Base-by-base conservation (phyloP, 257 asterid species). In the Solanum dulcamara region DNA sequence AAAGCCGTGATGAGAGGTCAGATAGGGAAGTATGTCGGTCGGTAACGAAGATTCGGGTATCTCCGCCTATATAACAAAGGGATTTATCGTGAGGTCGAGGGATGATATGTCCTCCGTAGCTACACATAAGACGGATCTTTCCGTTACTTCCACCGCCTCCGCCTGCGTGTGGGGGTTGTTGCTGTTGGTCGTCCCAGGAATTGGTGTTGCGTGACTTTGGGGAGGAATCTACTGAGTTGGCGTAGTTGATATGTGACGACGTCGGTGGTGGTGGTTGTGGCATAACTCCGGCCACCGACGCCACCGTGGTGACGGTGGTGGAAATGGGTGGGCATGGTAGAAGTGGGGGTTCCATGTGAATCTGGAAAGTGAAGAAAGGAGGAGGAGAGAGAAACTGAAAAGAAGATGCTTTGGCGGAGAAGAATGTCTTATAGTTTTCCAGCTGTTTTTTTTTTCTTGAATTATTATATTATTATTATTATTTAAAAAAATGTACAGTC, bases 61-160 rank as follows among this genome's bases (percentile, higher is more conserved):
- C 97, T 3, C 99, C 98, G 66, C 98, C 99, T 87, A 94, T 87
- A 91, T 96, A 96, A 86, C 94, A 95, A 7, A 95, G 94, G 6
- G 93, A 86, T 89, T 95, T 96, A 68, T 96, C 97, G 89, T 94
- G 98, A 10, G 99, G 99, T 22, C 99, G 97, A 62, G 99, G 99
- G 83, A 96, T 89, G 85, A 96, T 96, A 89, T 95, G 98, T 5
- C 99, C 99, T 50, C 96, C 97, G 70, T 93, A 96, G 90, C 99
- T 96, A 90, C 98, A 95, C 98, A 96, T 95, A n/a, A 96, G 92
- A 12, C 98, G 99, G 88, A 96, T 92, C 84, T 94, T 94, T 20
- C 46, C 74, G 1, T 62, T 62, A 26, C 10, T 46, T 20, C 84
- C 44, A 0, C 22, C 79, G 17, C 22, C 11, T 2, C 18, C 20